A percentile compares a stretch with the other conserved stretches of the same genome.
phyloP scores from a whole-genome alignment of 2,329 filamentous ascomycete species.

The Ceratocystis alfenasii region DNA sequence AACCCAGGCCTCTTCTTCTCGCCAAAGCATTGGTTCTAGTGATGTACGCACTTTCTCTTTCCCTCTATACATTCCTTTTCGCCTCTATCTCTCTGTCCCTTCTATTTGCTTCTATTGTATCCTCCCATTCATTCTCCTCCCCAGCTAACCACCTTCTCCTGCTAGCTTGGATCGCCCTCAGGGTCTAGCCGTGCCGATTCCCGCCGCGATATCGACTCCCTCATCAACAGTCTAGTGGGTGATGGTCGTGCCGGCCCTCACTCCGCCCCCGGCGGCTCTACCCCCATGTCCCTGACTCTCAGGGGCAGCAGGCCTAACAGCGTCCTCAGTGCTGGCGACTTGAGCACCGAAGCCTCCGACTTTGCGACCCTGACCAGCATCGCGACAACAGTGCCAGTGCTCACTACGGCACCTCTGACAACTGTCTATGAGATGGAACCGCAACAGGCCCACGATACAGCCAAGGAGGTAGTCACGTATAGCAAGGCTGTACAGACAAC shows the following conservation, averaged over 20 bases:
- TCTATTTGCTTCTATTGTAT: too few species aligned
- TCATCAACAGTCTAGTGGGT: conserved; percentile 74
- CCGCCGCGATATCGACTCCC: conserved; percentile 66
- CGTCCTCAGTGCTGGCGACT: conserved; percentile 66
- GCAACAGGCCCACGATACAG: conserved; percentile 38
- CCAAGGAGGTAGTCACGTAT: conserved; percentile 83
- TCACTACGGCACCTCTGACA: conserved; percentile 60
- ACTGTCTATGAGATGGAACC: conserved; percentile 73
- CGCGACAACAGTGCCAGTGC: conserved; percentile 47
- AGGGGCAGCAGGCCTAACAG: conserved; percentile 74
- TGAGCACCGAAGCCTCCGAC: conserved; percentile 64
- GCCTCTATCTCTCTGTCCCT: conserved; percentile 9
- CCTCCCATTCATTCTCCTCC: conserved; percentile 10
- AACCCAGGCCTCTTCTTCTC: conserved; percentile 58
- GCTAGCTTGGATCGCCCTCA: conserved; percentile 17
- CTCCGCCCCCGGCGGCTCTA: conserved; percentile 46
- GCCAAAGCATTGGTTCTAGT: conserved; percentile 52
- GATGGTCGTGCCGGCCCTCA: conserved; percentile 62
- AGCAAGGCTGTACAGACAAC: conserved; percentile 93
- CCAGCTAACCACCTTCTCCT: neutral
- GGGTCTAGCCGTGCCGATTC: conserved; percentile 45
- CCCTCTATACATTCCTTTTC: conserved; percentile 3
- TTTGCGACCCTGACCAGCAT: conserved; percentile 38
- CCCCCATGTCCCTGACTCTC: conserved; percentile 45
- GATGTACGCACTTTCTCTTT: conserved; percentile 48